Percentiles rank a stretch among this genome's conserved stretches.
These are phyloP conservation scores for Pugionium cornutum DNA, from an alignment of 345 rosid species.

Conservation along the genomic window DNA sequence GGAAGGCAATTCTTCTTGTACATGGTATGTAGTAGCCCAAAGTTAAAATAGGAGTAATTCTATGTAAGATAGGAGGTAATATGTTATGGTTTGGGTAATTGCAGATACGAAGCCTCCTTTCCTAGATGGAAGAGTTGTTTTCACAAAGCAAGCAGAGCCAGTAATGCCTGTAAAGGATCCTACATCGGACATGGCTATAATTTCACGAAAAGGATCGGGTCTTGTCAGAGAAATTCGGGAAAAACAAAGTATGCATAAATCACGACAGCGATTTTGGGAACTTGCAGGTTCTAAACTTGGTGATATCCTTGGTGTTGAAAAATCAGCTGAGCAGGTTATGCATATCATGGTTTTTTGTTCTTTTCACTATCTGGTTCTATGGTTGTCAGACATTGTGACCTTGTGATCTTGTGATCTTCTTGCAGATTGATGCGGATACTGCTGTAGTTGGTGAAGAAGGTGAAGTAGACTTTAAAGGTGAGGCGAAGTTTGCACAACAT, in stretches of 20 bases:
- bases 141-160: constrained; percentile 98
- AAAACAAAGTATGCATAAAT: constrained; percentile 87
- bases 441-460: constrained; percentile 89
- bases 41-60: constrained; percentile 6
- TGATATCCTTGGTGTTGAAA: constrained; percentile 88
- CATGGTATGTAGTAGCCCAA: constrained; percentile 65
- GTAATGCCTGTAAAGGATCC: constrained; percentile 97
- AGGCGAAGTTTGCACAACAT: constrained; percentile 88
- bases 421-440: constrained; percentile 94
- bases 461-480: constrained; percentile 88
- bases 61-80: constrained; percentile 21
- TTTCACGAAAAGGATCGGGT: constrained; percentile 88
- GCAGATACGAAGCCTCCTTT: constrained; percentile 97
- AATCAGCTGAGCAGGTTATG: constrained; percentile 80
- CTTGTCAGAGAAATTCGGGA: constrained; percentile 91
- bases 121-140: constrained; percentile 96
- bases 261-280: constrained; percentile 98
- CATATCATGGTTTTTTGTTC: constrained; percentile 1
- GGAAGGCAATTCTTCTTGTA: constrained; percentile 84
- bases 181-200: constrained; percentile 98
- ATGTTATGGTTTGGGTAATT: constrained; percentile 19
- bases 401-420: constrained; percentile 24
- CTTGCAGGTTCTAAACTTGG: constrained; percentile 98
- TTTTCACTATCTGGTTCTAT: constrained; percentile 7
- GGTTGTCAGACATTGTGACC: constrained; percentile 7